A percentile compares a stretch with the other conserved stretches of the same genome.
Conservation (phyloP, 2,329 filamentous ascomycete species). For the Corinectria fuckeliana region DNA sequence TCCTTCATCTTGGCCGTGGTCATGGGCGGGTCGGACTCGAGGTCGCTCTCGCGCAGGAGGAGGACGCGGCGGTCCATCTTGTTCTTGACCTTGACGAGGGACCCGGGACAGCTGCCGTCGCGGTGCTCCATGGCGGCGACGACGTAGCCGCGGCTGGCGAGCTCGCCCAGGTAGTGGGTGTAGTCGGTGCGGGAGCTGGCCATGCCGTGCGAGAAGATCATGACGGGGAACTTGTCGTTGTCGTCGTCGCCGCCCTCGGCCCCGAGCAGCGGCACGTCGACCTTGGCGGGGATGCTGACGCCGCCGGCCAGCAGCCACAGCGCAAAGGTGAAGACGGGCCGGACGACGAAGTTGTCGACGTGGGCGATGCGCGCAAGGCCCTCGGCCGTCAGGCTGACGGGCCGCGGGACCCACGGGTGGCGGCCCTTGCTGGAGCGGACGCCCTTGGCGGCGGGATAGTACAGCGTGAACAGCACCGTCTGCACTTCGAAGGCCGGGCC, state of each 20-base stretch:
- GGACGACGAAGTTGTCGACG: slow-evolving; percentile 51
- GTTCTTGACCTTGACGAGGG: slow-evolving; percentile 44
- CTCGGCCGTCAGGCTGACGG: slow-evolving; percentile 51
- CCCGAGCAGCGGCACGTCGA: slow-evolving; percentile 51
- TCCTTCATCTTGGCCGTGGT: slow-evolving; percentile 49
- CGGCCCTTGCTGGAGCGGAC: slow-evolving; percentile 34
- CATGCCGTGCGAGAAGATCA: slow-evolving; percentile 61
- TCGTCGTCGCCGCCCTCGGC: slow-evolving; percentile 28
- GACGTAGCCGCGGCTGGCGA: slow-evolving; percentile 56
- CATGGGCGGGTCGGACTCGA: slow-evolving; percentile 41
- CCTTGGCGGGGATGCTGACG: slow-evolving; percentile 55
- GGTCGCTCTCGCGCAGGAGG: slow-evolving; percentile 46
- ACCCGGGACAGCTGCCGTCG: slow-evolving; percentile 58
- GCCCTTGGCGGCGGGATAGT: slow-evolving; percentile 51
- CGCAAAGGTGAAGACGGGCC: slow-evolving; percentile 51
- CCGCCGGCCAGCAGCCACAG: slow-evolving; percentile 51
- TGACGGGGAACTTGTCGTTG: slow-evolving; percentile 47
- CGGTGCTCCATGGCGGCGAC: slow-evolving; percentile 60
- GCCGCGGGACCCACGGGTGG: slow-evolving; percentile 55
- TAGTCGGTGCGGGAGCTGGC: slow-evolving; percentile 59
- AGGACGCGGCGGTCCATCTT: slow-evolving; percentile 41
- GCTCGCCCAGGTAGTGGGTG: slow-evolving; percentile 57
- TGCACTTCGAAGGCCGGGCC: slow-evolving; percentile 53
- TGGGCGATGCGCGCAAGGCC: slow-evolving; percentile 55
- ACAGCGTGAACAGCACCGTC: slow-evolving; percentile 57